Evolutionary conservation across 805 yeast species (phyloP).

Genomic region (Sugiyamaella lignohabitans): DNA sequence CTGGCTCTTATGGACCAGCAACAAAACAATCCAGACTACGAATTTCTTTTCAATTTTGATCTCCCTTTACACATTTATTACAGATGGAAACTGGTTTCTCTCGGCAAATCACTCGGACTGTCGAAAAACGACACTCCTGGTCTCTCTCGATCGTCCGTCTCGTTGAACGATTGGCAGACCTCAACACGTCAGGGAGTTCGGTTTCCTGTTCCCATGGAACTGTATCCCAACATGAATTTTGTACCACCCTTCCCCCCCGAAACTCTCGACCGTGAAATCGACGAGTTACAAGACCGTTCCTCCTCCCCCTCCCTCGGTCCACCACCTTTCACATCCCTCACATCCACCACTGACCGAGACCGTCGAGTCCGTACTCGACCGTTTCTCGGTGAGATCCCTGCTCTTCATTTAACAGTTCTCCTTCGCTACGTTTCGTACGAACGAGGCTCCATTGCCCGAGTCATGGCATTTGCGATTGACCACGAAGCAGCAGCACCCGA

Average conservation of each 20-base stretch:
- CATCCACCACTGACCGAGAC: too few species aligned
- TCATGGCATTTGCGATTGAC: slow-evolving; percentile 27
- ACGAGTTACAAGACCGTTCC: neutral
- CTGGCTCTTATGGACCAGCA: slow-evolving; percentile 22
- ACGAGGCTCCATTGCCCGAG: slow-evolving; percentile 27
- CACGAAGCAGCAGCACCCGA: slow-evolving; percentile 23
- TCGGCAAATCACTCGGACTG: slow-evolving; percentile 1
- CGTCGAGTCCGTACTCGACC: neutral
- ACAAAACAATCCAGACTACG: slow-evolving; percentile 20
- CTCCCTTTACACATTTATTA: slow-evolving; percentile 22
- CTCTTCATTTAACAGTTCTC: slow-evolving; percentile 21
- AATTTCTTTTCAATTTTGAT: slow-evolving; percentile 22
- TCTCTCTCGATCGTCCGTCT: neutral
- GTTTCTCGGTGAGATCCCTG: slow-evolving; percentile 19
- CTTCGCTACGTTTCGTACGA: slow-evolving; percentile 23
- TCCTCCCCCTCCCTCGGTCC: too few species aligned
- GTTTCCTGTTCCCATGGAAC: neutral
- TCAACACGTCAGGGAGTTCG: neutral
- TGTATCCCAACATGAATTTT: neutral
- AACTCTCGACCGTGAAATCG: slow-evolving; percentile 6
- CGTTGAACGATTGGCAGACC: slow-evolving; percentile 4
- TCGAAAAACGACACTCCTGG: neutral
- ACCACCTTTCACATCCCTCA: too few species aligned
- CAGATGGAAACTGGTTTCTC: slow-evolving; percentile 23
- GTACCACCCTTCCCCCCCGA: slow-evolving; percentile 10